Evolutionary conservation across 2,329 filamentous ascomycete species (phyloP).

Genomic region (Talaromyces sp.): DNA sequence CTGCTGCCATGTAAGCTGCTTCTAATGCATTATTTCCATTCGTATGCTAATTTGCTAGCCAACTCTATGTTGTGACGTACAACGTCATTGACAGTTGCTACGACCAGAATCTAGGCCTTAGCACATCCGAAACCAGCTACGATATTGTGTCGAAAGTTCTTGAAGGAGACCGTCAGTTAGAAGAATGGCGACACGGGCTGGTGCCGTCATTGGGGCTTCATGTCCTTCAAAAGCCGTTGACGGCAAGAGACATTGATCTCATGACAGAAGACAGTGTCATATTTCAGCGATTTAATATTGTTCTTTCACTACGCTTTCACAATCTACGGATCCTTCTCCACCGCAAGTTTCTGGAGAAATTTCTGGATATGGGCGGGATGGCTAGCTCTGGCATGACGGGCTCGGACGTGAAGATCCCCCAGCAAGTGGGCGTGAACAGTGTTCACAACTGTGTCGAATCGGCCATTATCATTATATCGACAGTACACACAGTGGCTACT

Average conservation of each 20-base stretch:
- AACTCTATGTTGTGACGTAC: constrained; percentile 26
- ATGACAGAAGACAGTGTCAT: constrained; percentile 9
- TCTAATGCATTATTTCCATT: not conserved
- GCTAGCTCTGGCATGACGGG: constrained; percentile 10
- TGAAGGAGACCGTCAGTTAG: constrained; percentile 34
- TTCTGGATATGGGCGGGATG: constrained; percentile 23
- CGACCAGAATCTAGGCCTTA: constrained; percentile 41
- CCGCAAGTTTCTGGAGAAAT: constrained; percentile 35
- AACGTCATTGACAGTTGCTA: constrained; percentile 39
- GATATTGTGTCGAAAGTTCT: constrained; percentile 33
- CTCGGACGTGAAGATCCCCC: constrained; percentile 16
- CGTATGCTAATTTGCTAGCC: constrained; percentile 11
- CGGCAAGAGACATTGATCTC: constrained; percentile 8
- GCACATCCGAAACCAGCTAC: constrained; percentile 17
- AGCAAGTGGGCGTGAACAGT: constrained; percentile 29
- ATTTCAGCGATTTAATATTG: constrained; percentile 34
- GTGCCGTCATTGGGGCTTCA: constrained; percentile 22
- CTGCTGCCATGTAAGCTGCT: constrained; percentile 19
- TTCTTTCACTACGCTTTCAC: constrained; percentile 40
- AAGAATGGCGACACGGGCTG: constrained; percentile 33
- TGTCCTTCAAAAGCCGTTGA: constrained; percentile 19
- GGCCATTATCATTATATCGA: constrained; percentile 24
- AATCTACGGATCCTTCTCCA: constrained; percentile 40
- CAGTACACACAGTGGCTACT: constrained; percentile 17
- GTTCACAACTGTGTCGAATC: constrained; percentile 28